Evolutionary conservation across 495 filamentous ascomycete genomes (phyloP), one percentile per base, ranked within the genome.

Genomic region (Hypomontagnella monticulosa): DNA sequence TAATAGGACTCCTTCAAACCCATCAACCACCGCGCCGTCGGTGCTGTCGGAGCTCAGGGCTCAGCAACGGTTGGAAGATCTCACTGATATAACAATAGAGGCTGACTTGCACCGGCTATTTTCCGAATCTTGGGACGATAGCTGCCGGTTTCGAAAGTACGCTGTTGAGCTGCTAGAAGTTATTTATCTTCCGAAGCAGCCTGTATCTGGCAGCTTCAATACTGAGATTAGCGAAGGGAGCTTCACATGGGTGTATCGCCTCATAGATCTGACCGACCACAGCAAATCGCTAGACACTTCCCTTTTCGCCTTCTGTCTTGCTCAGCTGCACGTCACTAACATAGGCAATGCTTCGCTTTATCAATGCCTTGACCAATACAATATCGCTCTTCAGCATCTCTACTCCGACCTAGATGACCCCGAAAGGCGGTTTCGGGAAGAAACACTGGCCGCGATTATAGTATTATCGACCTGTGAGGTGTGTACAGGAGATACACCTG

Each of bases 391-490:
- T 12, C 61, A 50, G 16, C 44, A 63, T 20, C 53, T 63, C 9
- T 44, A 57, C 46, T 32, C 61, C 23, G 61, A 63, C 20, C 38
- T 63, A 4, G 53, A 50, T 20, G 52, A 63, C 33, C 36, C 44
- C 5, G 52, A 51, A 40, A 63, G n/a, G 36, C 47, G 61, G 15
- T 57, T 32, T 37, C 51, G 33, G 57, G 61, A 63, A 33, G 61
- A 63, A 37, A 63, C 61, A 5, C 38, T 63, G 27, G 61, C 61
- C 11, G 37, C 61, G 44, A 57, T 63, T 18, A 27, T 63, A 27
- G 61, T 63, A 2, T 19, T 63, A 32, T 63, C 61, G 16, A 63
- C 61, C 49, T 63, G 61, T 38, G 61, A 63, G 20, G 61, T 63
- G 51, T 43, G 37, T 46, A 27, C 6, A 44, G 11, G 10, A 15